These are phyloP conservation scores for Gentiana dahurica DNA, from an alignment of 257 asterid genomes.

Conservation along the genomic window DNA sequence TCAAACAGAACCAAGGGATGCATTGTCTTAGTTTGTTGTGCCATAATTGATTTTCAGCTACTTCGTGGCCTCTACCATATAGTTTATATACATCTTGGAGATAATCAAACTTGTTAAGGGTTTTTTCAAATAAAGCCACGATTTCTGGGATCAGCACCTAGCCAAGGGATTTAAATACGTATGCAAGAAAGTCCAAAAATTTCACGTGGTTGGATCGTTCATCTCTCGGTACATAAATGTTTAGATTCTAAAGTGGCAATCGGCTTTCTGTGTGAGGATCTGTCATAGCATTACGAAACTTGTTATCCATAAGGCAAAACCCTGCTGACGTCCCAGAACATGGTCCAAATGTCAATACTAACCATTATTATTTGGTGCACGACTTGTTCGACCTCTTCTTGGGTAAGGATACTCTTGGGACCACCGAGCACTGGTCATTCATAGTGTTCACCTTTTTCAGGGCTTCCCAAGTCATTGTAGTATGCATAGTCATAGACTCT, in stretches of 20 bases:
- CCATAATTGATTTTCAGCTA: slow-evolving; percentile 22
- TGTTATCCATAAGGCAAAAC: background rate
- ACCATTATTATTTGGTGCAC: slow-evolving; percentile 4
- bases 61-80: slow-evolving; percentile 38
- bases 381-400: slow-evolving; percentile 15
- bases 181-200: slow-evolving; percentile 43
- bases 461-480: slow-evolving; percentile 12
- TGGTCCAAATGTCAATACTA: background rate
- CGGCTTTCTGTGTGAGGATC: slow-evolving; percentile 14
- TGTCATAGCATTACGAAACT: slow-evolving; percentile 1
- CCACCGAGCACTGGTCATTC: slow-evolving; percentile 11
- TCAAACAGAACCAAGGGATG: slow-evolving; percentile 15
- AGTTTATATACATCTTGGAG: slow-evolving; percentile 29
- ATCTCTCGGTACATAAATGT: slow-evolving; percentile 57
- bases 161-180: slow-evolving; percentile 36
- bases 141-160: slow-evolving; percentile 53
- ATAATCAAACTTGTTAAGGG: slow-evolving; percentile 42
- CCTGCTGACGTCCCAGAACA: background rate
- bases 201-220: slow-evolving; percentile 54
- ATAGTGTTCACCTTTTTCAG: background rate
- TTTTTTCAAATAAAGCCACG: slow-evolving; percentile 26
- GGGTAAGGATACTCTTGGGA: slow-evolving; percentile 12
- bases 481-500: slow-evolving; percentile 13
- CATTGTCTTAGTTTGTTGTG: slow-evolving; percentile 16
- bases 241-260: slow-evolving; percentile 23